A percentile compares a stretch with the other conserved stretches of the same genome.
These are phyloP conservation scores for Pythium phragmitis DNA, from an alignment of 352 stramenopile genomes.

Conservation along the genomic window DNA sequence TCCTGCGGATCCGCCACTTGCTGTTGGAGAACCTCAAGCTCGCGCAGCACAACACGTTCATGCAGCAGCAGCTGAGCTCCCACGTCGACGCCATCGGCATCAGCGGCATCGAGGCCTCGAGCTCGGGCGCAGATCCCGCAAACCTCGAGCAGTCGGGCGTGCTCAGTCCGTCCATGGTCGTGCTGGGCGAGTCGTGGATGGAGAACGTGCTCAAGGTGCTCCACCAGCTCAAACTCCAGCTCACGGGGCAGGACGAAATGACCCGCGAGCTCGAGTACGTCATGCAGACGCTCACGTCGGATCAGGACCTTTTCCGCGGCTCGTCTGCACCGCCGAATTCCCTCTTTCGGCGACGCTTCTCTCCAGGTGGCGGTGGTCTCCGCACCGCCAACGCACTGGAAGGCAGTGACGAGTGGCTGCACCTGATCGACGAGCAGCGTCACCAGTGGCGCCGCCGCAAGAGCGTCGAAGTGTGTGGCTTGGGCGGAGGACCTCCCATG, in stretches of 20 bases:
- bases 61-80: conserved; percentile 66
- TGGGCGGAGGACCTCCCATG: not conserved
- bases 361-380: conserved; percentile 7
- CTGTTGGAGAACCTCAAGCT: conserved; percentile 68
- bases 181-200: conserved; percentile 69
- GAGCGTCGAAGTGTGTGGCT: conserved; percentile 21
- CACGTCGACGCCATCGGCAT: conserved; percentile 59
- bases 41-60: conserved; percentile 54
- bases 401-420: conserved; percentile 44
- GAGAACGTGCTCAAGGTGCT: conserved; percentile 69
- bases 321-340: not conserved
- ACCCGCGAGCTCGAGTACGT: conserved; percentile 59
- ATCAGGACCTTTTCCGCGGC: conserved; percentile 58
- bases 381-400: conserved; percentile 5
- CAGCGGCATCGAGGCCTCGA: conserved; percentile 29
- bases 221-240: conserved; percentile 42
- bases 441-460: conserved; percentile 41
- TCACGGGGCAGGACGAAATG: conserved; percentile 39
- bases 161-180: conserved; percentile 16
- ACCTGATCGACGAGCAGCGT: conserved; percentile 49
- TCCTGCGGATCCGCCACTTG: conserved; percentile 52
- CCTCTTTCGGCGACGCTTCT: conserved; percentile 20
- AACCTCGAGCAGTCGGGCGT: conserved; percentile 19
- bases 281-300: conserved; percentile 60
- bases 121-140: conserved; percentile 1